These are phyloP conservation scores for Didymella pinodella DNA, from an alignment of 2,329 filamentous ascomycete species.

Conservation along the genomic window DNA sequence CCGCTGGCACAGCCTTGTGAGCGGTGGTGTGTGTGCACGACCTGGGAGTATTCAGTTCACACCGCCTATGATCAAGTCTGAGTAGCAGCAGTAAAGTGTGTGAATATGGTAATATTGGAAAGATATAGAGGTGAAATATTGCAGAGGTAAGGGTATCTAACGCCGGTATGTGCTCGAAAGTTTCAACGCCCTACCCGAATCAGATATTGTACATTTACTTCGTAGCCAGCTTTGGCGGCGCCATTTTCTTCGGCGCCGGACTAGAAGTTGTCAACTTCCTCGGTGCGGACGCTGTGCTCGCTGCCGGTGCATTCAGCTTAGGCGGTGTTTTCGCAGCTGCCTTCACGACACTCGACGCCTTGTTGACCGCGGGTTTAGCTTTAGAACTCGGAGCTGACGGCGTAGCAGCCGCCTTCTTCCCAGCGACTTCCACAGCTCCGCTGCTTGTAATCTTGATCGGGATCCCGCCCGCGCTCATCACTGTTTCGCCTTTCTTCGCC, in stretches of 20 bases:
- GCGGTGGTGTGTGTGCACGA: background rate
- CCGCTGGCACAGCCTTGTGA: background rate
- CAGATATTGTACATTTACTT: slow-evolving; percentile 5
- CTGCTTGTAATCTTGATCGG: slow-evolving; percentile 45
- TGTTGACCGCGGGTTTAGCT: slow-evolving; percentile 12
- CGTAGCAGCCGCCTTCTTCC: slow-evolving; percentile 22
- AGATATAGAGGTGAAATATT: background rate
- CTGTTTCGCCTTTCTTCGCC: slow-evolving; percentile 34
- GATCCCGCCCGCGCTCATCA: slow-evolving; percentile 43
- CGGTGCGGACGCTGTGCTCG: background rate
- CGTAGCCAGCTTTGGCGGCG: slow-evolving; percentile 8
- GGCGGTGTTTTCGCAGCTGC: slow-evolving; percentile 6
- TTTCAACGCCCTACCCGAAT: slow-evolving; percentile 4
- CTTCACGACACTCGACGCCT: background rate
- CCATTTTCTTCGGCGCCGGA: slow-evolving; percentile 3
- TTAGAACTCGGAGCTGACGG: background rate
- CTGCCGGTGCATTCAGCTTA: slow-evolving; percentile 2
- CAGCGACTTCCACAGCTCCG: slow-evolving; percentile 32
- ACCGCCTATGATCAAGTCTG: too few species aligned
- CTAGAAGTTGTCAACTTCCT: slow-evolving; percentile 8
- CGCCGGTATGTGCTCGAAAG: slow-evolving; percentile 7
- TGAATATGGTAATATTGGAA: too few species aligned
- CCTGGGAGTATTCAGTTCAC: too few species aligned
- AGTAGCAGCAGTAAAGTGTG: too few species aligned
- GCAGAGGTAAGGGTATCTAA: slow-evolving; percentile 16